Conservation (phyloP, 2,329 filamentous ascomycete genomes). For the Diaporthe ampelina region DNA sequence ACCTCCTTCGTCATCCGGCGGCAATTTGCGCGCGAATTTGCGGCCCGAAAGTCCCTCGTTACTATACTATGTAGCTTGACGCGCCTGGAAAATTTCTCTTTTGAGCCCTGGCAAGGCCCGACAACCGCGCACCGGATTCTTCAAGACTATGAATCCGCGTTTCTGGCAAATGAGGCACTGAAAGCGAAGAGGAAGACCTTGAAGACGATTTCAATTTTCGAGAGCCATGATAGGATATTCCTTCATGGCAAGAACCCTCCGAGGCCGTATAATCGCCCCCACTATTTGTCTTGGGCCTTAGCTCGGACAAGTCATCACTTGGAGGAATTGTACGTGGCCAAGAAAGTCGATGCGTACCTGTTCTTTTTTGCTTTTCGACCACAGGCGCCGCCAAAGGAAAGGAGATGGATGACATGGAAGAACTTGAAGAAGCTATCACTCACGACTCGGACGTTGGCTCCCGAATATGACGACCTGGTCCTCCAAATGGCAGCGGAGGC, state of each 20-base stretch:
- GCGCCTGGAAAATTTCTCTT: neutral
- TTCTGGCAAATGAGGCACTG: neutral
- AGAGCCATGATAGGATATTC: too few relatives aligned
- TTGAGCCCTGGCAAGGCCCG: slow-evolving; percentile 6
- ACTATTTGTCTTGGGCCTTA: neutral
- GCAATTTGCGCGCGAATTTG: neutral
- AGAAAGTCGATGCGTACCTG: neutral
- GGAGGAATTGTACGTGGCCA: slow-evolving; percentile 16
- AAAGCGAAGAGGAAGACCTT: neutral
- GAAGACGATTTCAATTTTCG: neutral
- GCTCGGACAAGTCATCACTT: slow-evolving; percentile 1
- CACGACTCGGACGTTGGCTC: neutral
- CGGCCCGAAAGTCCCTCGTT: neutral
- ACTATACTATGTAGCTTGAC: neutral
- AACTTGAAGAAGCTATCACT: slow-evolving; percentile 1
- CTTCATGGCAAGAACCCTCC: too few relatives aligned
- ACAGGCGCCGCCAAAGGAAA: neutral
- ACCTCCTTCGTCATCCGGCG: neutral
- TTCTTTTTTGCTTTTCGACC: slow-evolving; percentile 23
- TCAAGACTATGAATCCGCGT: neutral
- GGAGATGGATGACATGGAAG: slow-evolving; percentile 14
- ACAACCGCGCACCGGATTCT: neutral
- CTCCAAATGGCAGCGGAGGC: neutral
- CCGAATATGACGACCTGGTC: neutral
- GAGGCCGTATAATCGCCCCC: too few relatives aligned